phyloP scores from a whole-genome alignment of 306 rosid genomes.

The Medicago truncatula region MtrunA17r5.0-ANR NC_053045.1:5803001-5803500 shows the following conservation, averaged over 20 bases:
- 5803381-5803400: slow-evolving; percentile 35
- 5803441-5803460: not conserved
- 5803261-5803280: slow-evolving; percentile 43
- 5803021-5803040: not conserved
- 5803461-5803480: not conserved
- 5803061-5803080: not conserved
- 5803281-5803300: slow-evolving; percentile 29
- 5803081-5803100: not conserved
- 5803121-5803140: not conserved
- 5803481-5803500: not conserved
- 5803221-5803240: slow-evolving; percentile 43
- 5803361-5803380: slow-evolving; percentile 45
- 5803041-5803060: not conserved
- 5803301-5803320: slow-evolving; percentile 37
- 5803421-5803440: too few species aligned
- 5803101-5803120: not conserved
- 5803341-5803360: slow-evolving; percentile 17
- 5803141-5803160: not conserved
- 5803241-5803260: slow-evolving; percentile 21
- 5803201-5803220: not conserved
- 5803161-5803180: not conserved
- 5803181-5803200: not conserved
- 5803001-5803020: not conserved
- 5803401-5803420: slow-evolving; percentile 32
- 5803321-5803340: slow-evolving; percentile 30